Evolutionary conservation across 2,329 filamentous ascomycete species (phyloP), one percentile per base, ranked within the genome.

Genomic region (Eutypa lata): DNA sequence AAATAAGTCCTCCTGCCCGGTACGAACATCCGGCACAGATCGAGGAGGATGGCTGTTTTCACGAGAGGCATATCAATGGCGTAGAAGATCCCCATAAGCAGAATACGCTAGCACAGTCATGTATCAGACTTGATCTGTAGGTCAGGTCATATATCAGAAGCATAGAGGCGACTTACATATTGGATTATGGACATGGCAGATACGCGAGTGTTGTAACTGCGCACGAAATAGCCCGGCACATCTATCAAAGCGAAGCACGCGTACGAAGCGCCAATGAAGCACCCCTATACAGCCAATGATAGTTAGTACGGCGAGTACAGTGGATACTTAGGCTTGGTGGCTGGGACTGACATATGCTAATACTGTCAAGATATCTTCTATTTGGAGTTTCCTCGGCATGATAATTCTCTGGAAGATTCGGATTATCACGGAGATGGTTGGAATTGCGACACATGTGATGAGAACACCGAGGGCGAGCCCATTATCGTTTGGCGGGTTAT

Each of bases 21-120:
- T 28, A 68, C 56, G 42, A 65, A 50, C 49, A 61, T 50, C 48
- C 67, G 63, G n/a, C 61, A 63, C 74, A 75, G 78, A 51, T 77
- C 73, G 10, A 73, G 44, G 11, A 77, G 63, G 45, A 77, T 75
- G 13, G 71, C 67, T 1, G 64, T 65, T 50, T 76, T 77, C 49
- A 76, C 55, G 7, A 73, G 61, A 1, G 71, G 69, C 1, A 76
- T 65, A n/a, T 67, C 64, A 31, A 67, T 62, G 0, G 65, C 68
- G 54, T 75, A 75, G 53, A 61, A 68, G 57, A 60, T 57, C 47
- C 70, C 67, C 6, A 51, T 50, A 6, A 53, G 51, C 26, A 70
- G 63, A 35, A 73, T 63, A 21, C 64, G 58, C 61, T 70, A 52
- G 50, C 18, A 33, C n/a, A 21, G 16, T 35, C 6, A 6, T 14